Conservation (phyloP, 768 basidiomycete species). For the Hirschioporus abietinus region DNA sequence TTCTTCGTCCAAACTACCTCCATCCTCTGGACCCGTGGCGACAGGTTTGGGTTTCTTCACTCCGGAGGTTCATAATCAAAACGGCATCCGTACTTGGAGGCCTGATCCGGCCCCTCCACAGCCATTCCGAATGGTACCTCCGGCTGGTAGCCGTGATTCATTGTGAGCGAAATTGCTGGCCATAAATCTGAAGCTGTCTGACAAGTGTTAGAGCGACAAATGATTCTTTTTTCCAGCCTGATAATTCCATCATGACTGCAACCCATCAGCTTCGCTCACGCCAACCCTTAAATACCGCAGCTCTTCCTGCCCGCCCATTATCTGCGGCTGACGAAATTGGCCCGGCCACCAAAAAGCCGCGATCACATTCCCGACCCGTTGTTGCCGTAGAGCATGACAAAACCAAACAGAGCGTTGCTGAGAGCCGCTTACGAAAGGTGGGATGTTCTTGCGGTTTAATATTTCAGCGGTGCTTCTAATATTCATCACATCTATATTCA, state of each 20-base stretch:
- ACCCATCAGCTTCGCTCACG: conserved; percentile 29
- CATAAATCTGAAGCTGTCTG: not conserved
- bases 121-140: conserved; percentile 53
- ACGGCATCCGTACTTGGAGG: conserved; percentile 34
- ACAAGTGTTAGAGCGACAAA: conserved; percentile 42
- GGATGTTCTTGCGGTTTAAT: conserved; percentile 84
- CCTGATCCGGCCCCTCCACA: conserved; percentile 19
- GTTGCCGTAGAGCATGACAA: conserved; percentile 41
- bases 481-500: conserved; percentile 64
- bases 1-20: conserved; percentile 12
- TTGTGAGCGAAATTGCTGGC: conserved; percentile 36
- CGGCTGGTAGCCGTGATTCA: conserved; percentile 49
- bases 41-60: conserved; percentile 75
- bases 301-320: conserved; percentile 57
- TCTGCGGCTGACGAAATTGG: conserved; percentile 82
- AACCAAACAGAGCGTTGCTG: conserved; percentile 44
- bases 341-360: conserved; percentile 69
- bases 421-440: conserved; percentile 85
- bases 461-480: conserved; percentile 87
- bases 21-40: conserved; percentile 38
- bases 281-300: conserved; percentile 26
- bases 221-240: conserved; percentile 48
- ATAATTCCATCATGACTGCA: conserved; percentile 57
- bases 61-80: conserved; percentile 37
- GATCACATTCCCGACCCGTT: conserved; percentile 54